Evolutionary conservation across 2,329 filamentous ascomycete species (phyloP).

Genomic region (Zalaria sp.): DNA sequence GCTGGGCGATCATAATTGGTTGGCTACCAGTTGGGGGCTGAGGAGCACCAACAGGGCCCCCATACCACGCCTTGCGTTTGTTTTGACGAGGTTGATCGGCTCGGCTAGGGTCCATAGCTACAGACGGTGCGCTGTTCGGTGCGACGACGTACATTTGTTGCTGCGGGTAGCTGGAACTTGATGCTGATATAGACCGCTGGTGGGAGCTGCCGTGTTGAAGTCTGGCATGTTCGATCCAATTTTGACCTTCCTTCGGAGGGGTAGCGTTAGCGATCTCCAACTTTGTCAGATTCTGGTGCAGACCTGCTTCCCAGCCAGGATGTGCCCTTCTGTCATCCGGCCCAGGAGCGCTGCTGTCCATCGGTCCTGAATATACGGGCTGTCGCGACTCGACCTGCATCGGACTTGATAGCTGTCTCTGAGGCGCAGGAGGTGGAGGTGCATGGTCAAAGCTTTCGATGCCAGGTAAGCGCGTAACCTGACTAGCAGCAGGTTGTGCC

Average conservation of each 20-base stretch:
- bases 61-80: conserved; percentile 62
- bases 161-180: conserved; percentile 15
- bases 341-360: conserved; percentile 5
- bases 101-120: neutral
- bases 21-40: conserved; percentile 10
- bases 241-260: conserved; percentile 11
- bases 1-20: conserved; percentile 16
- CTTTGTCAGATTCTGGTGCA: conserved; percentile 52
- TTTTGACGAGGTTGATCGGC: conserved; percentile 34
- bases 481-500: conserved; percentile 38
- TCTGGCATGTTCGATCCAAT: conserved; percentile 3
- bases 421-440: conserved; percentile 48
- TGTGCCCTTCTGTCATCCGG: conserved; percentile 36
- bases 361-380: conserved; percentile 21
- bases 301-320: conserved; percentile 49
- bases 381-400: conserved; percentile 56
- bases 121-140: conserved; percentile 9
- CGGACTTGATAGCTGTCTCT: conserved; percentile 53
- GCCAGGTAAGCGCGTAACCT: conserved; percentile 62
- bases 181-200: neutral
- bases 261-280: conserved; percentile 45
- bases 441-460: conserved; percentile 85
- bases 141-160: conserved; percentile 22
- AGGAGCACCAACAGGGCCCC: conserved; percentile 31
- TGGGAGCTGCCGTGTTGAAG: conserved; percentile 4